Evolutionary conservation across 148 eudicot species (phyloP).

Genomic region (Rhododendron molle): DNA sequence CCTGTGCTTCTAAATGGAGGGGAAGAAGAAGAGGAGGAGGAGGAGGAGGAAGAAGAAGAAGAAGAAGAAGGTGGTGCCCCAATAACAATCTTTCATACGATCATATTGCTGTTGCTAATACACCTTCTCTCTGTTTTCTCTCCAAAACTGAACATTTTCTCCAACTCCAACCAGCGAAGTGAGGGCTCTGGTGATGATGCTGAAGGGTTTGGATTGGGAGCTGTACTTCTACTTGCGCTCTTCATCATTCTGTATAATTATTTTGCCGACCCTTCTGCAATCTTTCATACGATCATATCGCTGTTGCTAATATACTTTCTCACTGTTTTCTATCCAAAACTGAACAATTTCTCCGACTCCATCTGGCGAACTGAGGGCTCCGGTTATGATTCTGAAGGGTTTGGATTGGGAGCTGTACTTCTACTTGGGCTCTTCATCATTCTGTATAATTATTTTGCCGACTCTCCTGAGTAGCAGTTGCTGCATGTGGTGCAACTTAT

Average conservation of each 20-base stretch:
- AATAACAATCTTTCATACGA: slow-evolving; percentile 13
- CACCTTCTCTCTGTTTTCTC: slow-evolving; percentile 8
- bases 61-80: background rate
- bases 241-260: too few species aligned
- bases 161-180: background rate
- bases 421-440: slow-evolving; percentile 17
- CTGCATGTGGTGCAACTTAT: background rate
- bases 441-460: background rate
- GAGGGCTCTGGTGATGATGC: background rate
- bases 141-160: background rate
- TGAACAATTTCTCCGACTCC: background rate
- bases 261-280: too few species aligned
- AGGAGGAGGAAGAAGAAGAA: background rate
- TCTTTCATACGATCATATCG: slow-evolving; percentile 14
- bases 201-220: too few species aligned
- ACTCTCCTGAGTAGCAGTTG: background rate
- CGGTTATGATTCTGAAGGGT: slow-evolving; percentile 11
- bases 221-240: too few species aligned
- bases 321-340: slow-evolving; percentile 11
- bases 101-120: slow-evolving; percentile 16
- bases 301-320: slow-evolving; percentile 16
- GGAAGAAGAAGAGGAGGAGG: background rate
- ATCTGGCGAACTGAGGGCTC: background rate
- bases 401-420: slow-evolving; percentile 23
- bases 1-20: slow-evolving; percentile 7